These are phyloP conservation scores for Emericellopsis cladophorae DNA, from an alignment of 2,329 filamentous ascomycete genomes.

Conservation along the genomic window DNA sequence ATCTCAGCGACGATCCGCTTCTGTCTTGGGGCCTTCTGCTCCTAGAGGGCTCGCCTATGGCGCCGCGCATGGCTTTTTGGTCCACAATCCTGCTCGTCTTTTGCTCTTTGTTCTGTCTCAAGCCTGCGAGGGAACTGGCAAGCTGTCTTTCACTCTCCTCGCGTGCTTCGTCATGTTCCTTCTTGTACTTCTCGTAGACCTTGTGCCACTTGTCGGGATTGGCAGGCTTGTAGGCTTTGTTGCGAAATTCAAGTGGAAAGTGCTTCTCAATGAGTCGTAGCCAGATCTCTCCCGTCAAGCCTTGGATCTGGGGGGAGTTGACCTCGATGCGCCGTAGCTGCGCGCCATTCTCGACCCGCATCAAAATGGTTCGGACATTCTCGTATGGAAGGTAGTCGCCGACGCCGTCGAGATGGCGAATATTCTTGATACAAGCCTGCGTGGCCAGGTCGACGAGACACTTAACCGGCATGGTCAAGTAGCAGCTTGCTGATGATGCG, in stretches of 20 bases:
- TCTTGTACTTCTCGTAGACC: slow-evolving; percentile 59
- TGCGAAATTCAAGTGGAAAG: slow-evolving; percentile 51
- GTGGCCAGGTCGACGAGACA: slow-evolving; percentile 39
- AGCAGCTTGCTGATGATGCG: neutral
- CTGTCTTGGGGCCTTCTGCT: neutral
- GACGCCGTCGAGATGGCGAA: slow-evolving; percentile 51
- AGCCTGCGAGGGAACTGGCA: slow-evolving; percentile 40
- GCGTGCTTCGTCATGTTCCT: slow-evolving; percentile 42
- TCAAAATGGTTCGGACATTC: slow-evolving; percentile 50
- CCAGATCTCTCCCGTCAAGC: slow-evolving; percentile 64
- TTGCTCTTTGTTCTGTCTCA: slow-evolving; percentile 43
- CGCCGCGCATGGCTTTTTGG: slow-evolving; percentile 28
- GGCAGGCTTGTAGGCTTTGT: slow-evolving; percentile 50
- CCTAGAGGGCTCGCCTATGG: slow-evolving; percentile 11
- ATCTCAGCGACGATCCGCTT: slow-evolving; percentile 19
- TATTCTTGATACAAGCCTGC: slow-evolving; percentile 37
- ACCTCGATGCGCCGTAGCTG: slow-evolving; percentile 67
- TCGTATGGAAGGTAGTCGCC: slow-evolving; percentile 58
- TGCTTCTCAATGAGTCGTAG: slow-evolving; percentile 64
- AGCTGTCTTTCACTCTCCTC: slow-evolving; percentile 47
- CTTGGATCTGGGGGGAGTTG: slow-evolving; percentile 63
- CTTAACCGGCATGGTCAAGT: slow-evolving; percentile 25
- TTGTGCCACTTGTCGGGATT: slow-evolving; percentile 64
- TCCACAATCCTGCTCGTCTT: slow-evolving; percentile 46
- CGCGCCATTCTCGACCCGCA: slow-evolving; percentile 56